A percentile compares a stretch with the other conserved stretches of the same genome.
Evolutionary conservation across 2,329 filamentous ascomycete species (phyloP).

Genomic region (Bipolaris zeicola): DNA sequence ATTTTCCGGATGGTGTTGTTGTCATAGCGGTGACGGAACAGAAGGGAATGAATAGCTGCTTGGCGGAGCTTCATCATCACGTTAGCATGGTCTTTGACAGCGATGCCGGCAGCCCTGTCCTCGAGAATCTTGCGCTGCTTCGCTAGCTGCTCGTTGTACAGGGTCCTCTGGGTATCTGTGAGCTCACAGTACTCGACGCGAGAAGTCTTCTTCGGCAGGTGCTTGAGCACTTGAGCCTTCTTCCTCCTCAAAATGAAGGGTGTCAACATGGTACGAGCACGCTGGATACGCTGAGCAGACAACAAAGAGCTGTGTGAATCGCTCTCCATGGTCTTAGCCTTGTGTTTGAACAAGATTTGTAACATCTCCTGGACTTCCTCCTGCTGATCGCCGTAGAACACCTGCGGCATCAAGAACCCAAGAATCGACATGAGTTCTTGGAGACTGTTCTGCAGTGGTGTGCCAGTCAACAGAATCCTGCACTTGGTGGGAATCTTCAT

Average conservation of each 20-base stretch:
- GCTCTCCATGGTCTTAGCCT: slow-evolving; percentile 80
- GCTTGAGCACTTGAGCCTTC: slow-evolving; percentile 85
- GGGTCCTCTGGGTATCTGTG: slow-evolving; percentile 70
- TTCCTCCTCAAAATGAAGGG: slow-evolving; percentile 94
- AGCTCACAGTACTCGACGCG: slow-evolving; percentile 82
- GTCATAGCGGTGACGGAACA: slow-evolving; percentile 81
- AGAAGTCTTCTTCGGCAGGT: slow-evolving; percentile 79
- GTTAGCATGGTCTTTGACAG: slow-evolving; percentile 59
- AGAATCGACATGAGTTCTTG: slow-evolving; percentile 89
- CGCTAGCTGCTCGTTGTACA: slow-evolving; percentile 74
- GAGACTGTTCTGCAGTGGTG: slow-evolving; percentile 92
- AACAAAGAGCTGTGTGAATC: slow-evolving; percentile 75
- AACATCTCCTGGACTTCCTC: slow-evolving; percentile 74
- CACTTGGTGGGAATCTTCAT: slow-evolving; percentile 79
- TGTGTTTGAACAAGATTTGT: slow-evolving; percentile 88
- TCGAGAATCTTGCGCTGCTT: slow-evolving; percentile 65
- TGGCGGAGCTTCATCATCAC: slow-evolving; percentile 87
- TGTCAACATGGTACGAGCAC: slow-evolving; percentile 89
- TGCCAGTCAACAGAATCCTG: slow-evolving; percentile 85
- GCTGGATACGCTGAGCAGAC: slow-evolving; percentile 82
- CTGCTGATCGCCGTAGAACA: slow-evolving; percentile 72
- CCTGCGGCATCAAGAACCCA: slow-evolving; percentile 87
- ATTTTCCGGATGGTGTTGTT: slow-evolving; percentile 78
- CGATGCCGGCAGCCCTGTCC: slow-evolving; percentile 62
- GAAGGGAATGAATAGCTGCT: slow-evolving; percentile 86